Percentiles rank a stretch among this genome's conserved stretches.
Evolutionary conservation across 148 eudicot species (phyloP).

Genomic region (Fallopia convolvulus): DNA sequence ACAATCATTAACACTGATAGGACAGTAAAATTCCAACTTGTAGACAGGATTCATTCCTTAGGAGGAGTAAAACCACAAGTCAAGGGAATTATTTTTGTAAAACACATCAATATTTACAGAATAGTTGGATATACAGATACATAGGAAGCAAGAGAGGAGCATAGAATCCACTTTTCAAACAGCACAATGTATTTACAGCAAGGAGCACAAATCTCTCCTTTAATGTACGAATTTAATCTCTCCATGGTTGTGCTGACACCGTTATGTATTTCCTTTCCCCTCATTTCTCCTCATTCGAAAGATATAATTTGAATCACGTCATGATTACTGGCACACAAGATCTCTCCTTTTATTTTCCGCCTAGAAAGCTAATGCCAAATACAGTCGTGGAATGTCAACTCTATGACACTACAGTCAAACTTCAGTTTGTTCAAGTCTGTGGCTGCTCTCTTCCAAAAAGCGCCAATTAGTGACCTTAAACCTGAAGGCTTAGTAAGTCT

Average conservation of each 20-base stretch:
- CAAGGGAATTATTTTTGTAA: not conserved
- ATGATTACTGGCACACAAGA: not conserved
- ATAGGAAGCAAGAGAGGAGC: not conserved
- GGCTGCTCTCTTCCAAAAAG: not conserved
- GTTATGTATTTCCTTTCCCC: not conserved
- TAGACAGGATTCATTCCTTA: not conserved
- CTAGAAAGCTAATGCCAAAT: not conserved
- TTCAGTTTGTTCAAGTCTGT: not conserved
- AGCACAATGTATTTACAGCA: not conserved
- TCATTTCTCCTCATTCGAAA: not conserved
- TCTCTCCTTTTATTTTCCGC: not conserved
- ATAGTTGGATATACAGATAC: not conserved
- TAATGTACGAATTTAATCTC: not conserved
- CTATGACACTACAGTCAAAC: not conserved
- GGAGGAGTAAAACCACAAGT: not conserved
- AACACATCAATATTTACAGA: not conserved
- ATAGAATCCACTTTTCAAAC: not conserved
- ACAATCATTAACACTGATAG: not conserved
- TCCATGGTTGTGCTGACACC: not conserved
- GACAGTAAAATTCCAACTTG: not conserved
- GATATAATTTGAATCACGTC: not conserved
- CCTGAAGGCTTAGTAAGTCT: not conserved
- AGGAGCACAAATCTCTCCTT: not conserved
- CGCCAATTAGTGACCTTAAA: not conserved
- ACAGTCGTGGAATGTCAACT: not conserved